Conservation (phyloP, 495 filamentous ascomycete genomes). For the Xanthoparmelia taractica region DNA sequence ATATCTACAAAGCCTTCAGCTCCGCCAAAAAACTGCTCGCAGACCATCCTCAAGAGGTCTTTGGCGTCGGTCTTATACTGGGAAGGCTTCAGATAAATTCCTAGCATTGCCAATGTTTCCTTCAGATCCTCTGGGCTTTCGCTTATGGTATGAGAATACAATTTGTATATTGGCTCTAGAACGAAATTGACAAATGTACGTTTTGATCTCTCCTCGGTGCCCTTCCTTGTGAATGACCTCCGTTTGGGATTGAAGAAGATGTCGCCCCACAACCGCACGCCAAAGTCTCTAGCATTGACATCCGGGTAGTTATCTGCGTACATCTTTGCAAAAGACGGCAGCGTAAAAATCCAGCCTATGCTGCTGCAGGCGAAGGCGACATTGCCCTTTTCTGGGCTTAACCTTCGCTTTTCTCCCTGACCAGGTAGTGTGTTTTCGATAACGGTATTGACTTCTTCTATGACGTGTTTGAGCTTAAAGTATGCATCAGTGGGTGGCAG, state of each 20-base stretch:
- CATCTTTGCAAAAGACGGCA: conserved; percentile 90
- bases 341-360: conserved; percentile 95
- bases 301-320: conserved; percentile 75
- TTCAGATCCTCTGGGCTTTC: conserved; percentile 83
- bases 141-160: conserved; percentile 92
- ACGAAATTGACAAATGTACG: conserved; percentile 91
- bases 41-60: conserved; percentile 79
- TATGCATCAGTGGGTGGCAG: conserved; percentile 93
- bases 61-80: conserved; percentile 87
- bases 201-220: conserved; percentile 69
- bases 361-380: conserved; percentile 87
- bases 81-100: conserved; percentile 80
- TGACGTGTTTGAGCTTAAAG: conserved; percentile 95
- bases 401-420: conserved; percentile 64
- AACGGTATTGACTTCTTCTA: conserved; percentile 93
- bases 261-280: conserved; percentile 83
- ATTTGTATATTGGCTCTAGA: conserved; percentile 93
- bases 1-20: conserved; percentile 92
- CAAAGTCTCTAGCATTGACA: conserved; percentile 72
- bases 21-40: conserved; percentile 89
- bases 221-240: conserved; percentile 84
- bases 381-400: conserved; percentile 96
- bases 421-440: conserved; percentile 86
- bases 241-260: conserved; percentile 90
- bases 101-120: conserved; percentile 67